Evolutionary conservation across 2,329 filamentous ascomycete species (phyloP), one percentile per base, ranked within the genome.

Genomic region (Chaetomiaceae sp.): DNA sequence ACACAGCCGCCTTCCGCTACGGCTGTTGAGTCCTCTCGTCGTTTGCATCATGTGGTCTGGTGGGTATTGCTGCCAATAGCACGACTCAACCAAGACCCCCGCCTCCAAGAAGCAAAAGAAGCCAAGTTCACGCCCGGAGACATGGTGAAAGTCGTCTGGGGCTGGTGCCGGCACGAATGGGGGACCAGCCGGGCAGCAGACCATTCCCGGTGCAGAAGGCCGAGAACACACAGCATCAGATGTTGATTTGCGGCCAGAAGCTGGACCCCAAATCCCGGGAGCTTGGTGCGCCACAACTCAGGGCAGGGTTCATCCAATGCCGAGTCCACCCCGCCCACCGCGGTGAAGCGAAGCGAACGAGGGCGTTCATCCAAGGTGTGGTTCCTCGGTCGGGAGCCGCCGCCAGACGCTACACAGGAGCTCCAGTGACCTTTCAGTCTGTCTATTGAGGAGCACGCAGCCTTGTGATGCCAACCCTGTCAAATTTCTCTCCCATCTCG

Each of bases 241-340:
- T n/a, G n/a, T 51, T 54, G 55, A 55, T 50, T 55, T 52, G 55
- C 52, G 39, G 40, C 51, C 55, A 54, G 34, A 47, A 51, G 43
- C 55, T 29, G 43, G 47, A 49, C 47, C 51, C 39, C 36, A 36
- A 27, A 29, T 46, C 47, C 47, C 42, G 42, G 47, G 19, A 29
- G 42, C 47, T 36, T 22, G 43, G 38, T 22, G 40, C 25, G 39
- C 29, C 15, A 38, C 33, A 2, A 19, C 33, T 31, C n/a, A n/a
- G n/a, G n/a, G n/a, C 17, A 49, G 47, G 37, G 36, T 42, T 8
- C 9, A 23, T 12, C 49, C 33, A 45, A 40, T 8, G 22, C 34
- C 42, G n/a, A n/a, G n/a, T n/a, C n/a, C n/a, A n/a, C 22, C 29
- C 40, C 31, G 6, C 23, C 33, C 33, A n/a, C n/a, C n/a, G n/a